Conservation (phyloP, 2,329 filamentous ascomycete species). For the Aspergillus chevalieri region DNA sequence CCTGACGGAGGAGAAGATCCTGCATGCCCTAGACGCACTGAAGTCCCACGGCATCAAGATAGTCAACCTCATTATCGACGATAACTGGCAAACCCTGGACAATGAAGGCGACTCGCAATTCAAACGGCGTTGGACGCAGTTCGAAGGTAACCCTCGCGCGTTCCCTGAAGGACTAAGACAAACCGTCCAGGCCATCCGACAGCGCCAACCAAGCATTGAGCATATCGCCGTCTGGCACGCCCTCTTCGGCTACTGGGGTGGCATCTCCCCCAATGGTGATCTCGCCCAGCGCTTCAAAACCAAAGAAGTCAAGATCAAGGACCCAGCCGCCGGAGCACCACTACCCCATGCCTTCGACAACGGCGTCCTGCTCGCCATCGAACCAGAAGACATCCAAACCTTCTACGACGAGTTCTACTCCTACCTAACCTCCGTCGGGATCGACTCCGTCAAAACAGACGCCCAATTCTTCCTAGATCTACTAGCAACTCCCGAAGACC, state of each 20-base stretch:
- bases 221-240: constrained; percentile 95
- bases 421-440: constrained; percentile 66
- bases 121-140: constrained; percentile 62
- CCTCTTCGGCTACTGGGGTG: constrained; percentile 82
- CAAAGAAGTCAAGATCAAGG: constrained; percentile 49
- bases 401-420: constrained; percentile 90
- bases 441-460: constrained; percentile 90
- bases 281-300: constrained; percentile 77
- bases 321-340: constrained; percentile 47
- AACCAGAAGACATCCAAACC: constrained; percentile 63
- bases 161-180: constrained; percentile 77
- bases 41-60: constrained; percentile 68
- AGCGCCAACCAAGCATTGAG: constrained; percentile 63
- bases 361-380: constrained; percentile 64
- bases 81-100: constrained; percentile 85
- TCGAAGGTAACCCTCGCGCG: constrained; percentile 72
- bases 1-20: constrained; percentile 73
- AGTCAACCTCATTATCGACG: constrained; percentile 86
- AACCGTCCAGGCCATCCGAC: constrained; percentile 62
- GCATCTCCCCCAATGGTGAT: constrained; percentile 66
- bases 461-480: constrained; percentile 85
- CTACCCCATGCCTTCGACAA: constrained; percentile 18
- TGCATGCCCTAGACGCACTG: constrained; percentile 66
- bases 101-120: constrained; percentile 49
- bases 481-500: constrained; percentile 60